Conservation (phyloP, 768 basidiomycete genomes). For the Calocybe gangraenosa region DNA sequence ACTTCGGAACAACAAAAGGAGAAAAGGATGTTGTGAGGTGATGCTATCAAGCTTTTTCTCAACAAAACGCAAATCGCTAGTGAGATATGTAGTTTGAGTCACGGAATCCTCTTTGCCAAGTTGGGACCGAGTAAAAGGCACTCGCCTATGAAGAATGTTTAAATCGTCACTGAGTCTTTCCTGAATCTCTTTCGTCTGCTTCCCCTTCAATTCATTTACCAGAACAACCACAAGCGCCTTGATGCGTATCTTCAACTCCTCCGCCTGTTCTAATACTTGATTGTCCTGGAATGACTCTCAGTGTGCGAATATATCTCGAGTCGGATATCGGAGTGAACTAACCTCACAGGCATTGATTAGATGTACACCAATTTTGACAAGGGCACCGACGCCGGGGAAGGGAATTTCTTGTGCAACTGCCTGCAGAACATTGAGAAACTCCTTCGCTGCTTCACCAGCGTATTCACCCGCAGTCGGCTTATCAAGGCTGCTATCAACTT, state of each 20-base stretch:
- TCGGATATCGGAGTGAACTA: background rate
- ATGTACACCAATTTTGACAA: background rate
- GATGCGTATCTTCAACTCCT: conserved; percentile 9
- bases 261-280: conserved; percentile 3
- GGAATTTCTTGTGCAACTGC: conserved; percentile 8
- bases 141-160: background rate
- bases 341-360: conserved; percentile 13
- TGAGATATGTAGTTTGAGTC: no score
- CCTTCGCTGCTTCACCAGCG: conserved; percentile 6
- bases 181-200: background rate
- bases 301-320: background rate
- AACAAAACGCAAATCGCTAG: conserved; percentile 3
- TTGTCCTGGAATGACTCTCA: background rate
- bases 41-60: conserved; percentile 2
- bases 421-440: conserved; percentile 3
- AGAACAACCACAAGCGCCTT: conserved; percentile 4
- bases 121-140: no score
- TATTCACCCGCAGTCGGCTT: conserved; percentile 4
- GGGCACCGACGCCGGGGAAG: conserved; percentile 4
- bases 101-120: no score
- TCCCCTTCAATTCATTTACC: conserved; percentile 10
- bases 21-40: conserved; percentile 1
- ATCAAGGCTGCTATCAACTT: no score
- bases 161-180: background rate
- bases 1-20: conserved; percentile 1